Base-by-base conservation (phyloP, 2,329 filamentous ascomycete species). In the Pseudomassariella vexata region DNA sequence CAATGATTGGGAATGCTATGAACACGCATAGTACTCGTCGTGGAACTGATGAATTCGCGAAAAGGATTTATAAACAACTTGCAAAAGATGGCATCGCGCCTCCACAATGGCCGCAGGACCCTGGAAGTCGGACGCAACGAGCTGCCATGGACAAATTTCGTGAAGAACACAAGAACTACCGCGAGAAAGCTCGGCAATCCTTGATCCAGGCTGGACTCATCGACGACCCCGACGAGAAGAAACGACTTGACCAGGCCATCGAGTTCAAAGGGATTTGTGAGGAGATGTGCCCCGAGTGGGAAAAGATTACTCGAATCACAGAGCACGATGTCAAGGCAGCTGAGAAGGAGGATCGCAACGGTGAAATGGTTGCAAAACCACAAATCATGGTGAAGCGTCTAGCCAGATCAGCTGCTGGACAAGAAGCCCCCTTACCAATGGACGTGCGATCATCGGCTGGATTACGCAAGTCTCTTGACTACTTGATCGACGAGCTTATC, bases 281-380 rank as follows among this genome's bases (percentile, higher is more conserved):
- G 45, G 73, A 79, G 17, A 82, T 82, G 78, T 83, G 79, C 39
- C 79, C 79, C 5, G 73, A 80, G 40, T 81, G 73, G 52, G 79
- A 83, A 49, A 73, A 73, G 50, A 68, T 79, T 20, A 73, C 66
- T 30, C 67, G 78, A 38, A 80, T 82, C 35, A 70, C 70, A 28
- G 75, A 82, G 48, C 61, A 66, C 44, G 73, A 81, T 38, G 66
- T 79, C 15, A 68, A 72, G 41, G 57, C 57, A 6, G 62, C 71
- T 6, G 77, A 82, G 46, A 78, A 73, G 45, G 62, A 65, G 16
- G 44, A 45, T 15, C 45, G 60, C 33, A 41, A 60, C 35, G 62
- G 59, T 21, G 58, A 62, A 5, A 43, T 56, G 14, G 68, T 69
- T 46, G 62, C 74, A 5, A 60, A 63, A 14, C 69, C 67, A 0